A percentile compares a stretch with the other conserved stretches of the same genome.
phyloP scores from a whole-genome alignment of 2,329 filamentous ascomycete genomes.

The Hypoxylon sp. region DNA sequence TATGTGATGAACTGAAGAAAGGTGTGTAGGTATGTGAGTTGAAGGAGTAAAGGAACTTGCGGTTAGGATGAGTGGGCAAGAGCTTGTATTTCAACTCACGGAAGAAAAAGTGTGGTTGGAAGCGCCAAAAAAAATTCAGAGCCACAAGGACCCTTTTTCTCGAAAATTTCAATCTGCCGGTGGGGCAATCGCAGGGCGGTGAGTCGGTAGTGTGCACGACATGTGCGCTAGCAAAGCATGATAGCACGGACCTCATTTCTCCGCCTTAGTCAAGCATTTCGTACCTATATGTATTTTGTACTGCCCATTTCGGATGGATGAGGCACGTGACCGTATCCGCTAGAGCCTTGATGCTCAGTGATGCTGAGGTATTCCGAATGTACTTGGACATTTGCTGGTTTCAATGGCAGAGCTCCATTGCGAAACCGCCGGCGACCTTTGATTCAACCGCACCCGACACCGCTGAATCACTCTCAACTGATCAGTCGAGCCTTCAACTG shows the following conservation, averaged over 20 bases:
- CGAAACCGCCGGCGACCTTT: conserved; percentile 20
- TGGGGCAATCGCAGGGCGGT: conserved; percentile 49
- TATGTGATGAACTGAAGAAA: not conserved
- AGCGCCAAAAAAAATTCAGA: conserved; percentile 34
- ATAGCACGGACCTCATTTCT: conserved; percentile 27
- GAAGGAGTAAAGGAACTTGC: conserved; percentile 26
- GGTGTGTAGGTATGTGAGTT: not conserved
- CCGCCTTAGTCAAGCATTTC: not conserved
- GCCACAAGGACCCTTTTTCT: conserved; percentile 27
- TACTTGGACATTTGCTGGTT: too few relatives aligned
- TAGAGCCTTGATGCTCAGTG: conserved; percentile 7
- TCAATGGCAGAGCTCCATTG: conserved; percentile 32
- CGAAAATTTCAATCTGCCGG: conserved; percentile 48
- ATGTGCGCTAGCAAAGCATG: conserved; percentile 14
- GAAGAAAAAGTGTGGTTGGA: conserved; percentile 39
- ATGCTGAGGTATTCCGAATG: conserved; percentile 7
- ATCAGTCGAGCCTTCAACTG: conserved; percentile 2
- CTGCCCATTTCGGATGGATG: not conserved
- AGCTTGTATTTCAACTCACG: conserved; percentile 33
- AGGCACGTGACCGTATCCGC: conserved; percentile 28
- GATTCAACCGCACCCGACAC: conserved; percentile 21
- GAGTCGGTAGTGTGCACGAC: conserved; percentile 33
- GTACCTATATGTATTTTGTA: not conserved
- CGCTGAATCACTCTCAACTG: conserved; percentile 10
- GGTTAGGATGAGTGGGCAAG: conserved; percentile 13